Evolutionary conservation across 441 rosid species (phyloP).

Genomic region (Jatropha multifida): DNA sequence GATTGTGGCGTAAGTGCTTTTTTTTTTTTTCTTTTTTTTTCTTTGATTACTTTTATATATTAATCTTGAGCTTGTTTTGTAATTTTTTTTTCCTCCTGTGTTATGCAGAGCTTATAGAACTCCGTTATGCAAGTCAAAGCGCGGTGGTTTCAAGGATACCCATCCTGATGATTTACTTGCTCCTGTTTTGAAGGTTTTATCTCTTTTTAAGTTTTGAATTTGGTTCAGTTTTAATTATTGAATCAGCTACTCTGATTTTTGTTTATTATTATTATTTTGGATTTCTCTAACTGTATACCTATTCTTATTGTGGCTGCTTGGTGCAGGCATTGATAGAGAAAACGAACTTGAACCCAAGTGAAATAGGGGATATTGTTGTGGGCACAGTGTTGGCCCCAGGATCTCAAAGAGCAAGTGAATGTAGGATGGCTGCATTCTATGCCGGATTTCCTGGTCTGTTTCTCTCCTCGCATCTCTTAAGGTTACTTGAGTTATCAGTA

Average conservation of each 20-base stretch:
- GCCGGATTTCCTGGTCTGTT: conserved; percentile 94
- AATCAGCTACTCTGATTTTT: background rate
- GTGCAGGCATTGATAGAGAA: conserved; percentile 84
- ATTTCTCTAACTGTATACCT: background rate
- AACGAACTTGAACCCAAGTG: conserved; percentile 76
- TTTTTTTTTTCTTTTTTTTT: background rate
- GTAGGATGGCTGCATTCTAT: conserved; percentile 97
- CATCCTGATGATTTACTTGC: conserved; percentile 93
- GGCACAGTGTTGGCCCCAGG: conserved; percentile 96
- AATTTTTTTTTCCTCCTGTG: background rate
- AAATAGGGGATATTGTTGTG: conserved; percentile 95
- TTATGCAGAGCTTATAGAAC: conserved; percentile 77
- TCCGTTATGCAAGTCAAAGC: conserved; percentile 81
- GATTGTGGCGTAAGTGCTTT: conserved; percentile 74
- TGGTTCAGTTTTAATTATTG: background rate
- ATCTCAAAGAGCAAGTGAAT: conserved; percentile 88
- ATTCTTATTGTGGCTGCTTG: background rate
- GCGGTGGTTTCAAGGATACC: conserved; percentile 96
- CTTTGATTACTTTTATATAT: background rate
- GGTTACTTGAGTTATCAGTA: background rate
- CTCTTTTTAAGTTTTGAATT: background rate
- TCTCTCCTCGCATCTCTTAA: background rate
- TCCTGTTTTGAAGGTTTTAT: conserved; percentile 72
- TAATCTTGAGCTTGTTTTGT: background rate
- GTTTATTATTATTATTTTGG: background rate